Percentiles rank a stretch among this genome's conserved stretches.
Evolutionary conservation across 2,329 filamentous ascomycete genomes (phyloP).

Genomic region (Aschersonia sp.): DNA sequence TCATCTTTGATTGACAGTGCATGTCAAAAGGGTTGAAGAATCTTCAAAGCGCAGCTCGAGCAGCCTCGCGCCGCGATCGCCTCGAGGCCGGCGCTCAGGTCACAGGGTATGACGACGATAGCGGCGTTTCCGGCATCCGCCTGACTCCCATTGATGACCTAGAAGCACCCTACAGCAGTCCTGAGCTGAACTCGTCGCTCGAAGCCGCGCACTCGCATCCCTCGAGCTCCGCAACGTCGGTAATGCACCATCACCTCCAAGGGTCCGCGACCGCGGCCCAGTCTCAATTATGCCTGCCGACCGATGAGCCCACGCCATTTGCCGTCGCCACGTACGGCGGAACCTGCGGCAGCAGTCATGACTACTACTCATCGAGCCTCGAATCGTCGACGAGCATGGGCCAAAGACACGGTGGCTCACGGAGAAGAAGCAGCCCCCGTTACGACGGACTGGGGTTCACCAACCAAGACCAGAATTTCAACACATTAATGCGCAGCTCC

Average conservation of each 20-base stretch:
- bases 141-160: constrained; percentile 45
- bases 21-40: constrained; percentile 77
- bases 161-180: constrained; percentile 41
- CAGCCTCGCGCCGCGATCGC: constrained; percentile 50
- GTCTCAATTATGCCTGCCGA: constrained; percentile 3
- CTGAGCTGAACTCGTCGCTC: constrained; percentile 31
- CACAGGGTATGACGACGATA: constrained; percentile 52
- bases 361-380: constrained; percentile 40
- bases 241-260: constrained; percentile 1
- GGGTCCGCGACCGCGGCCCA: neutral
- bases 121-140: constrained; percentile 49
- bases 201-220: constrained; percentile 20
- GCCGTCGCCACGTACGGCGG: constrained; percentile 10
- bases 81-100: constrained; percentile 27
- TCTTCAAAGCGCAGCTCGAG: constrained; percentile 54
- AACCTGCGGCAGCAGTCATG: constrained; percentile 18
- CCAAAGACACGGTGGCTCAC: constrained; percentile 17
- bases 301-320: constrained; percentile 1
- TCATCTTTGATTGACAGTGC: constrained; percentile 35
- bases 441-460: constrained; percentile 30
- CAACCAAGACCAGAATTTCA: neutral
- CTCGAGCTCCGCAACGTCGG: constrained; percentile 18
- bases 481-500: neutral
- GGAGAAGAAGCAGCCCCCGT: constrained; percentile 27
- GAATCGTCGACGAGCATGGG: constrained; percentile 27